Evolutionary conservation across 352 stramenopile species (phyloP), one percentile per base, ranked within the genome.

Genomic region (Pythium rishiriense): DNA sequence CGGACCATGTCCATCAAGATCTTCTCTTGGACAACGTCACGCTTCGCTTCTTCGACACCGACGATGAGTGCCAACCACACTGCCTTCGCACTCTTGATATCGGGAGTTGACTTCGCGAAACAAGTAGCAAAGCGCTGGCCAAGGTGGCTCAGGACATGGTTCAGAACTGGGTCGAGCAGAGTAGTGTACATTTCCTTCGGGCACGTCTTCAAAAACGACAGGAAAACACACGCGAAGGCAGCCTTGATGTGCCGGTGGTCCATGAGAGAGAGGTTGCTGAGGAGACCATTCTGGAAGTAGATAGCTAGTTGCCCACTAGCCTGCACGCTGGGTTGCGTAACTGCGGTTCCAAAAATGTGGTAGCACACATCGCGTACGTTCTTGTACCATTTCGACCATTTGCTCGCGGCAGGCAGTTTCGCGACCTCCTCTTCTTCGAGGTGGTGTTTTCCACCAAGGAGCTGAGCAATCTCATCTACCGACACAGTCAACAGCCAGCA

Each of bases 331-430:
- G 52, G 37, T 51, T 88, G 80, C 0, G 58, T 58, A 6, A 88
- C 64, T 10, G 83, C 83, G 8, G 88, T 76, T 22, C 83, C 85
- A 62, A 88, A 79, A 24, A 94, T 71, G 70, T 94, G 85, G 53
- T 91, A 94, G 35, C 70, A 74, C 51, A 91, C 83, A 61, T 94
- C 85, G 19, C 85, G 83, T 2, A 91, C 75, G 51, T 91, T 91
- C 62, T 90, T 91, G 62, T 88, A 75, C 85, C 85, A 94, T 45
- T 91, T 91, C 4, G 83, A 87, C 79, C 81, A 90, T 42, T 77
- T 87, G 0, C 81, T 75, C 0, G 69, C 74, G 1, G 39, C 25
- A 0, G 82, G 75, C 0, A 91, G 61, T 62, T 87, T 81, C 0
- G 70, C 68, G 35, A 91, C 59, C 58, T 87, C 58, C 58, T 91